Conservation (phyloP, 2,329 filamentous ascomycete species). For the Monosporascus cannonballus region DNA sequence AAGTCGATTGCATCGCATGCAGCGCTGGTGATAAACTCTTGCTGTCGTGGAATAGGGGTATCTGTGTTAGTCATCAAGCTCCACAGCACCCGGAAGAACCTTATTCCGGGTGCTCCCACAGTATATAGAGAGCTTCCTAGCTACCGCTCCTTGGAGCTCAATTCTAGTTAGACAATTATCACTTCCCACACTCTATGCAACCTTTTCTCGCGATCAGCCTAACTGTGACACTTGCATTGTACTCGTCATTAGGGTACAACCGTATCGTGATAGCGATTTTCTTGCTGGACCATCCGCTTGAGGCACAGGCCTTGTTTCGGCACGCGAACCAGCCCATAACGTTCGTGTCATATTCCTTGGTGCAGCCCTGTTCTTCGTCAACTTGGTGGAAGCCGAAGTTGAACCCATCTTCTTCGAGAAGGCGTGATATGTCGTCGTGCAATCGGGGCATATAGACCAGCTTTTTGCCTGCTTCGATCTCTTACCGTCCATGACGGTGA, state of each 20-base stretch:
- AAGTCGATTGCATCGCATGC: slow-evolving; percentile 22
- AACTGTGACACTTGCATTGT: slow-evolving; percentile 32
- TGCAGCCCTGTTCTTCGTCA: slow-evolving; percentile 7
- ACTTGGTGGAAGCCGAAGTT: slow-evolving; percentile 16
- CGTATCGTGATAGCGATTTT: slow-evolving; percentile 28
- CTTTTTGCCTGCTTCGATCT: too few relatives aligned
- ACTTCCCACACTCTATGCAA: too few relatives aligned
- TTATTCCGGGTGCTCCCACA: too few relatives aligned
- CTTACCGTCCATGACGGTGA: too few relatives aligned
- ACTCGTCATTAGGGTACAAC: slow-evolving; percentile 20
- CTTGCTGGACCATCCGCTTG: slow-evolving; percentile 26
- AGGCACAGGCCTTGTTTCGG: slow-evolving; percentile 17
- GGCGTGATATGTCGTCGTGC: slow-evolving; percentile 2
- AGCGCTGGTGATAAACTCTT: slow-evolving; percentile 33
- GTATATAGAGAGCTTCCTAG: too few relatives aligned
- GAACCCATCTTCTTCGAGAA: not conserved
- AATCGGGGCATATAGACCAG: slow-evolving; percentile 3
- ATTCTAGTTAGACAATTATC: too few relatives aligned
- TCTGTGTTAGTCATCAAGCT: too few relatives aligned
- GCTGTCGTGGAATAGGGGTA: too few relatives aligned
- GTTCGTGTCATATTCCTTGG: slow-evolving; percentile 18
- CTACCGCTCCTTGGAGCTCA: too few relatives aligned
- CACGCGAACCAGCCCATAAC: slow-evolving; percentile 30
- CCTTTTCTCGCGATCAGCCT: too few relatives aligned
- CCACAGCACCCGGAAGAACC: too few relatives aligned